phyloP scores from a whole-genome alignment of 108 stramenopile genomes.

The Phaeodactylum tricornutum region DNA sequence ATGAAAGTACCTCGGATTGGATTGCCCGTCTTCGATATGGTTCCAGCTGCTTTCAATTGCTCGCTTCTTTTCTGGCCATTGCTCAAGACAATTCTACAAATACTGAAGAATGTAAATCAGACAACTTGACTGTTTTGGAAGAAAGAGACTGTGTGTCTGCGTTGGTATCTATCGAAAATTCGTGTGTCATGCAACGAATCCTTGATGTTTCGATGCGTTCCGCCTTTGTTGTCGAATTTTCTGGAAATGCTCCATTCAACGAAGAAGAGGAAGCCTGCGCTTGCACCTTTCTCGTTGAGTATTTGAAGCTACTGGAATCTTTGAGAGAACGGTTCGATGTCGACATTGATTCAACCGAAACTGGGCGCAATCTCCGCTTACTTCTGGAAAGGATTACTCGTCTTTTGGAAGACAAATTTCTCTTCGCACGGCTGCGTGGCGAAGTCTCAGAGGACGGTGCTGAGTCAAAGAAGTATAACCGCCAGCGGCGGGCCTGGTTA shows the following conservation, averaged over 20 bases:
- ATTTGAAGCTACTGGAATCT: constrained; percentile 4
- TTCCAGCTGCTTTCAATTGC: background rate
- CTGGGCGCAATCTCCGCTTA: too few species aligned
- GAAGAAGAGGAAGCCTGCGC: background rate
- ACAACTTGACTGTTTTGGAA: background rate
- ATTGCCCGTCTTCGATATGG: background rate
- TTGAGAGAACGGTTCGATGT: too few species aligned
- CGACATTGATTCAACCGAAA: too few species aligned
- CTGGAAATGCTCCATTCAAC: background rate
- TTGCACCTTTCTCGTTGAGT: background rate
- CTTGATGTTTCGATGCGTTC: background rate
- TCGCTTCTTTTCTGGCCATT: background rate
- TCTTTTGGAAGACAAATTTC: too few species aligned
- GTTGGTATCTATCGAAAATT: background rate
- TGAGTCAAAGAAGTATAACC: too few species aligned
- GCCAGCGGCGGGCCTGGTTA: too few species aligned
- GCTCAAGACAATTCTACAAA: background rate
- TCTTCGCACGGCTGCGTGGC: too few species aligned
- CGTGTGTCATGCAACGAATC: background rate
- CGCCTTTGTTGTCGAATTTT: background rate
- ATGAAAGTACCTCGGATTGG: background rate
- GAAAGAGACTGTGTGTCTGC: background rate
- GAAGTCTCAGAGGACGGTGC: too few species aligned
- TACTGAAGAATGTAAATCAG: constrained; percentile 1
- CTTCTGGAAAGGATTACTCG: too few species aligned